Evolutionary conservation across 495 filamentous ascomycete species (phyloP), one percentile per base, ranked within the genome.

Genomic region (Trichoderma orchidacearum): DNA sequence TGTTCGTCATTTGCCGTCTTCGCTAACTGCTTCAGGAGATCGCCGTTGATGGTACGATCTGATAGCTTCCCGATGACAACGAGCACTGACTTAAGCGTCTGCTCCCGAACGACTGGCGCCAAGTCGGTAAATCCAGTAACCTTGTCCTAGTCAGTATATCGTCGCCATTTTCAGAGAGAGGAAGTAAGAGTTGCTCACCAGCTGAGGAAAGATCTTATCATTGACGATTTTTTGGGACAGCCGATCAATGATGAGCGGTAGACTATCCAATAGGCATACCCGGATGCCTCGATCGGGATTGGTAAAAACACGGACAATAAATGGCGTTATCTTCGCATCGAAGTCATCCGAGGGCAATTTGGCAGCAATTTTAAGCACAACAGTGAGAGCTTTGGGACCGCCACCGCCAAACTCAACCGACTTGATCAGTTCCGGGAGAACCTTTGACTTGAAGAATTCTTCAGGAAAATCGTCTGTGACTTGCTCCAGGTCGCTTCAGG

Each of bases 1-100:
- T 98, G 92, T 64, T 96, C 92, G 60, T 98, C 93, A 62, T 97
- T 97, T 34, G 93, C 87, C 6, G 92, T 96, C 64, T 96, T 96
- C 54, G 93, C 94, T 23, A 98, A 75, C 65, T 95, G 86, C 65
- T 85, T 87, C 30, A 98, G 71, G 11, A 98, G 72, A 60, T 98
- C 93, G 53, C 94, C 93, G 62, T 98, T 97, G 62, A 96, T 81
- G 23, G 85, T 88, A 31, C 93, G 80, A 63, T 98, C 94, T 8
- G 87, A 94, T 2, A 98, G 80, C 68, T 98, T 98, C 15, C 74
- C 73, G 58, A 97, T 84, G 30, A 97, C 76, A 0, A 83, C 82
- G 29, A 98, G 75, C 3, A 97, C 85, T 25, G 94, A 87, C 66
- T 95, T 98, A 27, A 98, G 82, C 0, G 93, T 96, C 72, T 96